A percentile compares a stretch with the other conserved stretches of the same genome.
Evolutionary conservation across 2,329 filamentous ascomycete genomes (phyloP).

Genomic region (Talaromyces amestolkiae): DNA sequence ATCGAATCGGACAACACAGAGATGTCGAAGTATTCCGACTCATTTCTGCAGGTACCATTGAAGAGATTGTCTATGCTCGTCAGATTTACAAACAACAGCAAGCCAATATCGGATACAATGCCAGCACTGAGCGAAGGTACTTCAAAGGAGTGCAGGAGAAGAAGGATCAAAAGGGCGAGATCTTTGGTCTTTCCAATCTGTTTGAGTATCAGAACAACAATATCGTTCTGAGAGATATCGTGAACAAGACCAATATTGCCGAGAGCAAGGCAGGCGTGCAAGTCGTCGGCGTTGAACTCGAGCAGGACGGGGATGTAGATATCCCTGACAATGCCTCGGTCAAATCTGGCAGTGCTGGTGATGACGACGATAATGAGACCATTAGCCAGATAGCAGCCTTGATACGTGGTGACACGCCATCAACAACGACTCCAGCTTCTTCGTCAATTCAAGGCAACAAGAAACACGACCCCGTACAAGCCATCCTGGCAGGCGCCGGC

Average conservation of each 20-base stretch:
- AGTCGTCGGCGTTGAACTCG: slow-evolving; percentile 72
- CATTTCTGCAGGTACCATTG: slow-evolving; percentile 85
- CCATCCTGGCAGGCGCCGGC: slow-evolving; percentile 81
- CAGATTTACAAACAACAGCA: slow-evolving; percentile 99
- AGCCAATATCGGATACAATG: slow-evolving; percentile 94
- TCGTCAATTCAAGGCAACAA: slow-evolving; percentile 34
- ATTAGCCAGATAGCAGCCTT: slow-evolving; percentile 70
- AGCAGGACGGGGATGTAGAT: slow-evolving; percentile 50
- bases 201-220: slow-evolving; percentile 78
- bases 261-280: slow-evolving; percentile 83
- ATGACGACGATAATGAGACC: slow-evolving; percentile 62
- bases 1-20: slow-evolving; percentile 86
- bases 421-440: slow-evolving; percentile 18
- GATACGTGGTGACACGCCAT: slow-evolving; percentile 46
- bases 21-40: slow-evolving; percentile 95
- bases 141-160: slow-evolving; percentile 92
- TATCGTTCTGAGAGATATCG: slow-evolving; percentile 84
- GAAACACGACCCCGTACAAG: slow-evolving; percentile 73
- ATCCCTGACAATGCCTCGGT: slow-evolving; percentile 42
- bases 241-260: slow-evolving; percentile 97
- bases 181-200: slow-evolving; percentile 86
- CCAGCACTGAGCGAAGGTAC: slow-evolving; percentile 86
- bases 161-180: slow-evolving; percentile 79
- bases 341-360: slow-evolving; percentile 22
- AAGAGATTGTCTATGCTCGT: slow-evolving; percentile 93